Percentiles rank a stretch among this genome's conserved stretches.
phyloP scores from a whole-genome alignment of 495 filamentous ascomycete species.

The Jackrogersella multiformis region DNA sequence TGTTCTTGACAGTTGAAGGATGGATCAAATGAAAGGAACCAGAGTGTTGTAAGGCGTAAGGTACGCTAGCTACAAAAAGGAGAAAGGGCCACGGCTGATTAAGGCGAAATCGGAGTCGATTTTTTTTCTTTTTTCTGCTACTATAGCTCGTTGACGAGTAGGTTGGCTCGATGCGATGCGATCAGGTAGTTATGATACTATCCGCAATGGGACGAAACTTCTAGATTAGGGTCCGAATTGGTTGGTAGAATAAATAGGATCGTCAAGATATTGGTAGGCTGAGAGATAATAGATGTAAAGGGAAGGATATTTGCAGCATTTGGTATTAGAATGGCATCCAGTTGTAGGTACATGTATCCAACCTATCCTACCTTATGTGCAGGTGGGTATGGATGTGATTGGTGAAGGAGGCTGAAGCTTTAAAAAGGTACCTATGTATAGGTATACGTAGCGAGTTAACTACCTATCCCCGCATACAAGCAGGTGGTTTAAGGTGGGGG shows the following conservation, averaged over 20 bases:
- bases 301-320: neutral
- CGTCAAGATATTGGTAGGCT: neutral
- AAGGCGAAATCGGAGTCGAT: too few species aligned
- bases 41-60: neutral
- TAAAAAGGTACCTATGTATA: constrained; percentile 1
- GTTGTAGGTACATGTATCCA: neutral
- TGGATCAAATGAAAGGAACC: neutral
- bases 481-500: neutral
- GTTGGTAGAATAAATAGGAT: neutral
- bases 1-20: neutral
- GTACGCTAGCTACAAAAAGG: neutral
- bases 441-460: neutral
- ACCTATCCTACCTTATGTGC: neutral
- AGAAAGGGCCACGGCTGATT: too few species aligned
- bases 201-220: neutral
- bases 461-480: constrained; percentile 18
- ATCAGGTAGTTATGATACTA: neutral
- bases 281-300: neutral
- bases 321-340: neutral
- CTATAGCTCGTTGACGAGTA: neutral
- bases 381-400: neutral
- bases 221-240: neutral
- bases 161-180: neutral
- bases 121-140: neutral
- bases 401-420: constrained; percentile 23